Percentiles rank a stretch among this genome's conserved stretches.
Evolutionary conservation across 164 flowering plant genomes (phyloP).

Genomic region (Berberis vulgaris): DNA sequence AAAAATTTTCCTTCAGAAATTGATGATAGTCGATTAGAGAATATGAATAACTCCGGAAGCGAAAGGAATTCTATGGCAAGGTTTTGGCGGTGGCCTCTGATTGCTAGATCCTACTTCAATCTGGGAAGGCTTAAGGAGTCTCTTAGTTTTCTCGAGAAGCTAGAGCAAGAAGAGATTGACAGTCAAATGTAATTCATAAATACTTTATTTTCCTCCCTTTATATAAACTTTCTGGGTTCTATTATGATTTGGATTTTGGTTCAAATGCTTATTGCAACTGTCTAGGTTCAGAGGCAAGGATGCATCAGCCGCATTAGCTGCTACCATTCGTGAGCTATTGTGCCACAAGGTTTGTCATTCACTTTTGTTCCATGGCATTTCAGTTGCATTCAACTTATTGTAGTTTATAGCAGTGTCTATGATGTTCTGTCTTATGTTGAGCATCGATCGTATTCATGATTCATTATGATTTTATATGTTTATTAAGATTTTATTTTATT

Average conservation of each 20-base stretch:
- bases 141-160: slow-evolving; percentile 54
- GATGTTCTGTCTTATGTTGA: no score
- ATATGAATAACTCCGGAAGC: slow-evolving; percentile 4
- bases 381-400: no score
- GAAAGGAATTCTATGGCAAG: slow-evolving; percentile 20
- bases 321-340: slow-evolving; percentile 57
- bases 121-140: slow-evolving; percentile 79
- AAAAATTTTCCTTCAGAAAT: slow-evolving; percentile 31
- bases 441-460: no score
- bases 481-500: no score
- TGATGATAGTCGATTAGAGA: slow-evolving; percentile 3
- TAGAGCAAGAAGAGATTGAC: slow-evolving; percentile 26
- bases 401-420: no score
- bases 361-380: no score
- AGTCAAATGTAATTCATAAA: slow-evolving; percentile 29
- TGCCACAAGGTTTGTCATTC: slow-evolving; percentile 47
- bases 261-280: neutral
- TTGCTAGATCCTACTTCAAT: slow-evolving; percentile 55
- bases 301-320: slow-evolving; percentile 36
- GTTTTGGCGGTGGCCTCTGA: slow-evolving; percentile 60
- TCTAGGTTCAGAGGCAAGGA: slow-evolving; percentile 27
- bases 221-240: neutral
- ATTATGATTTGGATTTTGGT: neutral
- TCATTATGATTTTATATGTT: no score
- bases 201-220: slow-evolving; percentile 5